Evolutionary conservation across 2,329 filamentous ascomycete species (phyloP).

Genomic region (Chalaropsis ovoidea): DNA sequence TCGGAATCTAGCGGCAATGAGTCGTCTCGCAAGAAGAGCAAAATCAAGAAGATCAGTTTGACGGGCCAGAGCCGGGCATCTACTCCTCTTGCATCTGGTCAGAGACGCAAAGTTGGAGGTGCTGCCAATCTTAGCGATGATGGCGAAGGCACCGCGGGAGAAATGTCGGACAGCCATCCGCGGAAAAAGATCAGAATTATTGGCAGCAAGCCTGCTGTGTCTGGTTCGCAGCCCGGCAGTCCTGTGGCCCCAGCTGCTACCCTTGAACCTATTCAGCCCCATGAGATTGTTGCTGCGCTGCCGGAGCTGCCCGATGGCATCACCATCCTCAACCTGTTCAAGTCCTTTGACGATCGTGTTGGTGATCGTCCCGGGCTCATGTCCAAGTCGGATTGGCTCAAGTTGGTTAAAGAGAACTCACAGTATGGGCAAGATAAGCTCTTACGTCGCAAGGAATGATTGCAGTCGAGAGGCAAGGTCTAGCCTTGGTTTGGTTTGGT

Average conservation of each 20-base stretch:
- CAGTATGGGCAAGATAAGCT: conserved; percentile 47
- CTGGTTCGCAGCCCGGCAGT: conserved; percentile 52
- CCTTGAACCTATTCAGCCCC: conserved; percentile 36
- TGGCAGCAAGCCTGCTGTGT: conserved; percentile 41
- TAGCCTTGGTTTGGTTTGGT: too few species aligned
- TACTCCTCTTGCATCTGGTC: conserved; percentile 32
- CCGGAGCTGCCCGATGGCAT: conserved; percentile 44
- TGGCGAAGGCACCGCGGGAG: conserved; percentile 59
- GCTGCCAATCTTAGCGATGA: conserved; percentile 62
- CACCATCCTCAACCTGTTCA: conserved; percentile 44
- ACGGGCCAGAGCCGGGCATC: conserved; percentile 35
- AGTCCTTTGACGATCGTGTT: conserved; percentile 45
- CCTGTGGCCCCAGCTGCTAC: conserved; percentile 36
- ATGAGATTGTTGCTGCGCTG: conserved; percentile 47
- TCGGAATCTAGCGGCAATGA: conserved; percentile 92
- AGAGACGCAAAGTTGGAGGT: conserved; percentile 35
- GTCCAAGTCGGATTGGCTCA: conserved; percentile 47
- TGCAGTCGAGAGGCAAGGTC: neutral
- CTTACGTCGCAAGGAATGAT: conserved; percentile 35
- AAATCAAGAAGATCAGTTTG: conserved; percentile 44
- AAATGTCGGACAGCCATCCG: conserved; percentile 49
- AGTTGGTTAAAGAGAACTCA: conserved; percentile 47
- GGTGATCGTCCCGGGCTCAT: conserved; percentile 44
- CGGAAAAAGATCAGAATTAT: conserved; percentile 46
- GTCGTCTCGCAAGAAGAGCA: conserved; percentile 67